Conservation (phyloP, 768 basidiomycete genomes). For the Pleurotus cornucopiae region DNA sequence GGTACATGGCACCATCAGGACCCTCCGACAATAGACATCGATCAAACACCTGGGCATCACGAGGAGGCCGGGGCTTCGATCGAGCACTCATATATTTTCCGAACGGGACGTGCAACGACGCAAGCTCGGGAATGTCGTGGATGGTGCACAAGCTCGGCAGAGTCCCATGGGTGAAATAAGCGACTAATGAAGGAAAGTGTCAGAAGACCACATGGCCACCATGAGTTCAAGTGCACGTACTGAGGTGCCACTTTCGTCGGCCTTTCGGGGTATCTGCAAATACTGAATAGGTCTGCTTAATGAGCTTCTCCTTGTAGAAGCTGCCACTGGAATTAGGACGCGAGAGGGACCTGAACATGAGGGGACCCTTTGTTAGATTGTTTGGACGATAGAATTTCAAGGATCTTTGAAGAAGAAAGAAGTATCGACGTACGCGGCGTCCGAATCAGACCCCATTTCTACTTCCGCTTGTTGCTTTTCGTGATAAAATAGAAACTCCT, state of each 20-base stretch:
- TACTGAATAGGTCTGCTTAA: conserved; percentile 81
- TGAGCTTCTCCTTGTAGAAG: conserved; percentile 40
- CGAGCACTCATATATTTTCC: conserved; percentile 67
- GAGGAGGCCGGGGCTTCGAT: conserved; percentile 31
- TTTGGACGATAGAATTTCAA: conserved; percentile 2
- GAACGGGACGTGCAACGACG: conserved; percentile 47
- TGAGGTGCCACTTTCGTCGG: conserved; percentile 80
- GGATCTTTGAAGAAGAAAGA: conserved; percentile 3
- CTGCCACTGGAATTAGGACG: conserved; percentile 20
- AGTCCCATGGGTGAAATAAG: conserved; percentile 67
- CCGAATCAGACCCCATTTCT: conserved; percentile 47
- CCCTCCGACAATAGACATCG: background rate
- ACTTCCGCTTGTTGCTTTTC: conserved; percentile 53
- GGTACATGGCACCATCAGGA: background rate
- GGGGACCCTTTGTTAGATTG: background rate
- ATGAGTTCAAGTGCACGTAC: conserved; percentile 33
- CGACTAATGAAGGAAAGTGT: conserved; percentile 40
- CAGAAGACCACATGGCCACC: conserved; percentile 2
- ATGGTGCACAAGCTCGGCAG: conserved; percentile 55
- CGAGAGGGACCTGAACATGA: conserved; percentile 3
- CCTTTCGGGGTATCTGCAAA: conserved; percentile 63
- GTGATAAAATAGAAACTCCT: conserved; percentile 79
- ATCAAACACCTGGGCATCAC: conserved; percentile 13
- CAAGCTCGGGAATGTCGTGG: conserved; percentile 54
- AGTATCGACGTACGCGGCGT: conserved; percentile 36